Evolutionary conservation across 345 rosid genomes (phyloP), one percentile per base, ranked within the genome.

Genomic region (Nephelium lappaceum): DNA sequence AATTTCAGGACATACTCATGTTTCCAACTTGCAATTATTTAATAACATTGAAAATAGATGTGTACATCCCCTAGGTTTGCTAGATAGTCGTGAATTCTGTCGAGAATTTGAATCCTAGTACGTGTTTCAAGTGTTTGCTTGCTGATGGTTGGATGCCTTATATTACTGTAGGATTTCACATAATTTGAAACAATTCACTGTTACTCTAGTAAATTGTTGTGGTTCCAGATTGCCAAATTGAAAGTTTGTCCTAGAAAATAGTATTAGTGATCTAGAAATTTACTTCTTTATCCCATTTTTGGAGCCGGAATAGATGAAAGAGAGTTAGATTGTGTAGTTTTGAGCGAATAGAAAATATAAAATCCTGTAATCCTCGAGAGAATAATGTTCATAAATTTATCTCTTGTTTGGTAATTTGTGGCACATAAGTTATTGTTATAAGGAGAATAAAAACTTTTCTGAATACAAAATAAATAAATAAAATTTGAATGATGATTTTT

Each of bases 1-100:
- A 83, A 84, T 88, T 79, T 76, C 68, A 72, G 39, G 64, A 60
- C 64, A 21, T 60, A 3, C 27, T 53, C 16, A 3, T 53, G 16
- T 8, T 16, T 53, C 7, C 58, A 53, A 53, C 19, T 16, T 51
- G 15, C 19, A 51, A 51, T 51, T 16, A 10, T 45, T 53, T 15
- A 15, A 53, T 15, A 53, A 19, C 18, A n/a, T 16, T 53, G 27
- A 42, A 53, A 68, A n/a, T 4, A 42, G 53, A 41, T 68, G 27
- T n/a, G 42, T 68, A 21, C 12, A 15, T 72, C 38, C n/a, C 18
- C 10, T 36, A 11, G 31, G 19, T 31, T 53, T 72, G 15, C 49
- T 16, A 11, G 41, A 42, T 42, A 8, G 31, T 73, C 11, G 8
- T 23, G 21, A 39, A 45, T 60, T 25, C 9, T 61, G 67, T 41